Evolutionary conservation across 108 stramenopile species (phyloP).

Genomic region (Nannochloropsis gaditana): DNA sequence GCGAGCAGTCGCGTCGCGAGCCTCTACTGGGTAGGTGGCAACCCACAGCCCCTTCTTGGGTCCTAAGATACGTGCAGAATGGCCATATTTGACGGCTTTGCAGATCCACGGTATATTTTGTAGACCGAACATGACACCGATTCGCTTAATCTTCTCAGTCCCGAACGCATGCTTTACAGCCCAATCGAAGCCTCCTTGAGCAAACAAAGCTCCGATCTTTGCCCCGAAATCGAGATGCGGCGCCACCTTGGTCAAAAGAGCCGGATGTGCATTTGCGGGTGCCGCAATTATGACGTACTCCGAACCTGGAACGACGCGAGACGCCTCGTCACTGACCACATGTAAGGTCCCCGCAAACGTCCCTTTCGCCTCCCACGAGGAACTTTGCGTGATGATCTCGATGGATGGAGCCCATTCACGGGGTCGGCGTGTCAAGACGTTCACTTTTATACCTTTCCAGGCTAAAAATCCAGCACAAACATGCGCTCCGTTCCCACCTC

Average conservation of each 20-base stretch:
- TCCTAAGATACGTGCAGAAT: constrained; percentile 28
- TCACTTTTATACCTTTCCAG: constrained; percentile 47
- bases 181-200: constrained; percentile 57
- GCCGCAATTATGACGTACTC: constrained; percentile 52
- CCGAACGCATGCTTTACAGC: constrained; percentile 48
- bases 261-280: constrained; percentile 49
- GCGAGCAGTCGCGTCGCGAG: constrained; percentile 30
- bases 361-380: constrained; percentile 50
- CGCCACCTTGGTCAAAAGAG: constrained; percentile 33
- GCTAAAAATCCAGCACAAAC: constrained; percentile 51
- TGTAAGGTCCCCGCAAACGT: constrained; percentile 37
- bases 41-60: constrained; percentile 22
- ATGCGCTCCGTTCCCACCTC: constrained; percentile 55
- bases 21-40: constrained; percentile 33
- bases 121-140: constrained; percentile 50
- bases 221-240: constrained; percentile 45
- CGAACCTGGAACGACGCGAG: constrained; percentile 42
- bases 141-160: constrained; percentile 29
- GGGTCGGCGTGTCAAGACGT: constrained; percentile 52
- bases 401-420: constrained; percentile 33
- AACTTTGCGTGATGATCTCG: constrained; percentile 46
- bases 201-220: constrained; percentile 50
- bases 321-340: constrained; percentile 39
- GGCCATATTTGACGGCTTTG: constrained; percentile 45
- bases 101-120: constrained; percentile 58